Conservation (phyloP, 139 green algal species). For the Ettlia oleoabundans region DNA sequence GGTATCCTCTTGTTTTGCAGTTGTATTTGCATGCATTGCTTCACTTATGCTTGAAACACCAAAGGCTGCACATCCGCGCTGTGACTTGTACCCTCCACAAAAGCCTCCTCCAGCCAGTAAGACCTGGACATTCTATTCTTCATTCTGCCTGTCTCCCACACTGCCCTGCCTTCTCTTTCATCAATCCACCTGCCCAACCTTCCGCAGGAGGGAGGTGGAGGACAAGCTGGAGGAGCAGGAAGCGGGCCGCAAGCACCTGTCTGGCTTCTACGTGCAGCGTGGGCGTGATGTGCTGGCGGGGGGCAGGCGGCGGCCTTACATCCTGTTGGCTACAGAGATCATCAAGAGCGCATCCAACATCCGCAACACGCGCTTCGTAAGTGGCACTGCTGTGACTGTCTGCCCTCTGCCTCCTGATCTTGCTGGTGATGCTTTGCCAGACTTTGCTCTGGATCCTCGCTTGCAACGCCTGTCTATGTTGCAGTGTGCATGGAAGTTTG, state of each 20-base stretch:
- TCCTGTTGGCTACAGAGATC: slow-evolving; percentile 30
- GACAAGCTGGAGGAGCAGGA: slow-evolving; percentile 37
- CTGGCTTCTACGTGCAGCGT: slow-evolving; percentile 45
- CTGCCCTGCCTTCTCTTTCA: not conserved
- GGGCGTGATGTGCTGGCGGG: not conserved
- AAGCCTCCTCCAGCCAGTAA: too few species aligned
- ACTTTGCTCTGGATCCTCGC: not conserved
- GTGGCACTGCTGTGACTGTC: too few species aligned
- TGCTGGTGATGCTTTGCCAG: not conserved
- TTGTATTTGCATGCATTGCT: too few species aligned
- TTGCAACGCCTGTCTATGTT: too few species aligned
- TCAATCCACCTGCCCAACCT: not conserved
- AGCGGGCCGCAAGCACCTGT: not conserved
- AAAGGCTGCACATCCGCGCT: too few species aligned
- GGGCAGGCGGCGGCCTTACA: not conserved
- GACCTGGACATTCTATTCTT: too few species aligned
- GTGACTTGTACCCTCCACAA: too few species aligned
- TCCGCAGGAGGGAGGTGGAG: slow-evolving; percentile 16
- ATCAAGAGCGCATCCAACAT: slow-evolving; percentile 36
- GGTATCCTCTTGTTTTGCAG: too few species aligned
- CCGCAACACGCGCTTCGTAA: slow-evolving; percentile 25
- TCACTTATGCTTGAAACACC: too few species aligned
- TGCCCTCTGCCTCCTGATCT: too few species aligned
- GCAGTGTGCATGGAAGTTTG: not conserved
- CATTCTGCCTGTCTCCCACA: too few species aligned